Evolutionary conservation across 805 yeast genomes (phyloP).

Genomic region (Schwanniomyces sp.): DNA sequence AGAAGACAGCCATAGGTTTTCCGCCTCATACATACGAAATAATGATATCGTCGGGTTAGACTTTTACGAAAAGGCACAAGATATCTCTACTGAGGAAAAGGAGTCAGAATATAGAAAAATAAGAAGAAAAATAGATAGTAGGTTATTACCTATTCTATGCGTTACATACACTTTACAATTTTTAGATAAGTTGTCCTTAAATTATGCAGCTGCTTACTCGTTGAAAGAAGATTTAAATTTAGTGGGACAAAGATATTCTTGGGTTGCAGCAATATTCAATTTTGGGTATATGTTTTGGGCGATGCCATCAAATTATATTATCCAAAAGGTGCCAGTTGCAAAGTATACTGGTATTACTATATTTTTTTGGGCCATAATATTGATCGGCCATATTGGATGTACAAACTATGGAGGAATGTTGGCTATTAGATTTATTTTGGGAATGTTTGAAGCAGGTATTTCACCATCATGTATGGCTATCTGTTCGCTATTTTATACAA

Average conservation of each 20-base stretch:
- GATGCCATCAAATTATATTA: slow-evolving; percentile 16
- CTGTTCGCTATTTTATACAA: slow-evolving; percentile 13
- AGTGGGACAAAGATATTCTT: slow-evolving; percentile 13
- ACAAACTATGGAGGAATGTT: slow-evolving; percentile 12
- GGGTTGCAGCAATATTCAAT: slow-evolving; percentile 16
- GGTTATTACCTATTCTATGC: slow-evolving; percentile 15
- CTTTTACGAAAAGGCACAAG: slow-evolving; percentile 24
- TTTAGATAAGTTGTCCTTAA: slow-evolving; percentile 22
- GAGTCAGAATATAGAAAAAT: slow-evolving; percentile 14
- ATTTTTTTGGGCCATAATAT: slow-evolving; percentile 12
- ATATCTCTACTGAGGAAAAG: slow-evolving; percentile 27
- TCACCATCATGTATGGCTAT: slow-evolving; percentile 18
- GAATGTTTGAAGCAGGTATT: slow-evolving; percentile 28
- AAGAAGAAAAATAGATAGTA: slow-evolving; percentile 12
- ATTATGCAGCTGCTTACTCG: slow-evolving; percentile 20
- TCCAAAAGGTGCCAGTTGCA: slow-evolving; percentile 22
- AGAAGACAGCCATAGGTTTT: not conserved
- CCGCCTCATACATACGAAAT: not conserved
- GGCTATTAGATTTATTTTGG: slow-evolving; percentile 18
- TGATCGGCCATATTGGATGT: slow-evolving; percentile 13
- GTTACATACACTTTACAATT: slow-evolving; percentile 25
- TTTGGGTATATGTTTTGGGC: slow-evolving; percentile 17
- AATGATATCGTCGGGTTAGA: slow-evolving; percentile 20
- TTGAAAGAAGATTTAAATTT: slow-evolving; percentile 11
- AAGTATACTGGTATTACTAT: slow-evolving; percentile 21